Conservation (phyloP, 768 basidiomycete species). For the Collybia nuda region DNA sequence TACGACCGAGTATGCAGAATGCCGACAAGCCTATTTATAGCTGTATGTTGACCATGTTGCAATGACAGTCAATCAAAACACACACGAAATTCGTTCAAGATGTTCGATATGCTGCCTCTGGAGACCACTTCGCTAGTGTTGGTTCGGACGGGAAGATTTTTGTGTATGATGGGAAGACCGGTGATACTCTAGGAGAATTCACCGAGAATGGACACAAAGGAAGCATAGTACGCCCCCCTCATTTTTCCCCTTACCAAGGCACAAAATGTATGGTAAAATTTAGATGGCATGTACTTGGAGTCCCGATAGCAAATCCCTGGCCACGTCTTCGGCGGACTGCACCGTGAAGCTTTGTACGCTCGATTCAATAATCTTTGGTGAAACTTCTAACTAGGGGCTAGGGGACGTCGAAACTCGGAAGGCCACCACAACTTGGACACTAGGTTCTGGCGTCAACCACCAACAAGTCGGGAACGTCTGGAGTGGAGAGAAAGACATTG, state of each 20-base stretch:
- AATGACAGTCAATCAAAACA: conserved; percentile 69
- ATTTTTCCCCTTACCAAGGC: not conserved
- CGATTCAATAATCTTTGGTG: not conserved
- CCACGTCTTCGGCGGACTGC: conserved; percentile 85
- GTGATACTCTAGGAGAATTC: conserved; percentile 73
- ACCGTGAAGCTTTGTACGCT: conserved; percentile 83
- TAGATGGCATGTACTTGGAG: conserved; percentile 84
- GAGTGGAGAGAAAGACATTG: conserved; percentile 67
- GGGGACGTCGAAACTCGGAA: conserved; percentile 83
- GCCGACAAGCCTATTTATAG: not conserved
- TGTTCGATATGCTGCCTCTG: conserved; percentile 78
- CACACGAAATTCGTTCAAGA: conserved; percentile 95
- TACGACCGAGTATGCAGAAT: conserved; percentile 64
- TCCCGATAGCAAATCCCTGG: conserved; percentile 65
- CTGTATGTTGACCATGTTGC: not conserved
- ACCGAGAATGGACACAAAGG: conserved; percentile 71
- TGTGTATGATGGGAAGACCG: conserved; percentile 88
- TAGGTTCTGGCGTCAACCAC: conserved; percentile 71
- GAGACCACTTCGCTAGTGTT: conserved; percentile 82
- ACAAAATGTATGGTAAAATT: not conserved
- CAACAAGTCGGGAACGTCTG: conserved; percentile 93
- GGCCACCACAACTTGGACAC: conserved; percentile 62
- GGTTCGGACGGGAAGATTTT: conserved; percentile 88
- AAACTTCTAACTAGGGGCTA: conserved; percentile 21
- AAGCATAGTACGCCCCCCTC: conserved; percentile 56